These are phyloP conservation scores for Hypoxylon sp. DNA, from an alignment of 2,329 filamentous ascomycete species.

Conservation along the genomic window DNA sequence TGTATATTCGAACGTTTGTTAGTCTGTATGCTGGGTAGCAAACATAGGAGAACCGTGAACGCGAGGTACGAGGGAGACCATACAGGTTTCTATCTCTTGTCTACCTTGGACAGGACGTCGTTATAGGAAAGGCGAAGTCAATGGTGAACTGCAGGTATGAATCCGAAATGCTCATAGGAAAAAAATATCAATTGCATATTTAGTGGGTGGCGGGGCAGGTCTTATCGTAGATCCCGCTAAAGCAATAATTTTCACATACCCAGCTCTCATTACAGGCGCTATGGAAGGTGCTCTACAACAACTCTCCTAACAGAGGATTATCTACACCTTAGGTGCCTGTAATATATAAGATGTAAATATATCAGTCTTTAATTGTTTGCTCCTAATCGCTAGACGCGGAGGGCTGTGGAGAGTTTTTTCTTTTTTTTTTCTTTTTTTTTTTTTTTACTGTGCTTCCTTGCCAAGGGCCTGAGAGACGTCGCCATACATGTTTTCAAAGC, in stretches of 20 bases:
- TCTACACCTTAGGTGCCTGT: background rate
- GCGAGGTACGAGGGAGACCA: background rate
- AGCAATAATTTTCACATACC: no score
- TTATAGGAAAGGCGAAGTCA: background rate
- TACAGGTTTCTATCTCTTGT: no score
- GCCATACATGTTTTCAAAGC: no score
- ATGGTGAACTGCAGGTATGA: conserved; percentile 8
- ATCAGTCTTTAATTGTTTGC: background rate
- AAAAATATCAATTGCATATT: conserved; percentile 10
- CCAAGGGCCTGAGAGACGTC: conserved; percentile 6
- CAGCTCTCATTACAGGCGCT: no score
- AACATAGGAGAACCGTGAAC: background rate
- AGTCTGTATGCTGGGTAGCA: background rate
- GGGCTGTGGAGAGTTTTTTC: conserved; percentile 34
- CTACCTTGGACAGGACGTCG: no score
- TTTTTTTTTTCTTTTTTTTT: conserved; percentile 5
- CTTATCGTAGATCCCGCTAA: conserved; percentile 33
- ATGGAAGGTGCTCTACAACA: conserved; percentile 11
- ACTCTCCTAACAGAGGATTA: background rate
- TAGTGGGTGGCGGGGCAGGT: conserved; percentile 25
- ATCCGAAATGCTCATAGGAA: background rate
- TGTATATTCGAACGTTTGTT: background rate
- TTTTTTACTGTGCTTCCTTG: background rate
- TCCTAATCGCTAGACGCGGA: conserved; percentile 16
- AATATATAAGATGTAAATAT: background rate